These are phyloP conservation scores for Phytophthora multivora DNA, from an alignment of 352 stramenopile genomes.

Conservation along the genomic window DNA sequence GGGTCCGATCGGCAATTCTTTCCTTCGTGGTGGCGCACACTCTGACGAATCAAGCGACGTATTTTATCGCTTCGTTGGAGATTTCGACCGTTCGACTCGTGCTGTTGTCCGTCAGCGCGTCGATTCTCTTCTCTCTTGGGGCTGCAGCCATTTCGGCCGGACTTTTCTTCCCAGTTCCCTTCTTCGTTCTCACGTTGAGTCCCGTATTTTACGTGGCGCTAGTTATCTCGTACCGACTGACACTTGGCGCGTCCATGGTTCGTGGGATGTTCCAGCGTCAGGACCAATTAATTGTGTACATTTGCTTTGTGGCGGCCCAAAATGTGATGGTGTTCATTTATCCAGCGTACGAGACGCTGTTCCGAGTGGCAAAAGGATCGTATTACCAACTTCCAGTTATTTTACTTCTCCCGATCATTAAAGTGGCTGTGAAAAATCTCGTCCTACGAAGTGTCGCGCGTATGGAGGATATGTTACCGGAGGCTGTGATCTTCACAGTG, in stretches of 20 bases:
- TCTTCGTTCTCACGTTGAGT: slow-evolving; percentile 8
- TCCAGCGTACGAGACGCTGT: slow-evolving; percentile 13
- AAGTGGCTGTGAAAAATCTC: slow-evolving; percentile 8
- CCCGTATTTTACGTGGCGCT: slow-evolving; percentile 1
- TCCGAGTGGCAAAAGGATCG: slow-evolving; percentile 7
- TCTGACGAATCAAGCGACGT: slow-evolving; percentile 14
- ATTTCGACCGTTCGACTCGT: slow-evolving; percentile 8
- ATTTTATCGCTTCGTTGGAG: slow-evolving; percentile 20
- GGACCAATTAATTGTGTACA: background rate
- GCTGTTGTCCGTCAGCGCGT: background rate
- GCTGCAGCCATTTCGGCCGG: background rate
- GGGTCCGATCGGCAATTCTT: slow-evolving; percentile 13
- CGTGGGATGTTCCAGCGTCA: slow-evolving; percentile 9
- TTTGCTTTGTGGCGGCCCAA: slow-evolving; percentile 10
- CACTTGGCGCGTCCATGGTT: slow-evolving; percentile 1
- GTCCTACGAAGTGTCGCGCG: slow-evolving; percentile 1
- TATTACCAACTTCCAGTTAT: slow-evolving; percentile 14
- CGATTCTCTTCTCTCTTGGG: slow-evolving; percentile 2
- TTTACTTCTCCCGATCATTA: slow-evolving; percentile 7
- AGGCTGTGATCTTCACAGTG: slow-evolving; percentile 26
- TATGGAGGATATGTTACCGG: slow-evolving; percentile 22
- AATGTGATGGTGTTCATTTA: slow-evolving; percentile 6
- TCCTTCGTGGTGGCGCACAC: background rate
- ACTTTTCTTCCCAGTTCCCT: slow-evolving; percentile 14
- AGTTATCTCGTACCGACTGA: slow-evolving; percentile 10